phyloP scores from a whole-genome alignment of 2,329 filamentous ascomycete species.

The Cladosporium halotolerans region DNA sequence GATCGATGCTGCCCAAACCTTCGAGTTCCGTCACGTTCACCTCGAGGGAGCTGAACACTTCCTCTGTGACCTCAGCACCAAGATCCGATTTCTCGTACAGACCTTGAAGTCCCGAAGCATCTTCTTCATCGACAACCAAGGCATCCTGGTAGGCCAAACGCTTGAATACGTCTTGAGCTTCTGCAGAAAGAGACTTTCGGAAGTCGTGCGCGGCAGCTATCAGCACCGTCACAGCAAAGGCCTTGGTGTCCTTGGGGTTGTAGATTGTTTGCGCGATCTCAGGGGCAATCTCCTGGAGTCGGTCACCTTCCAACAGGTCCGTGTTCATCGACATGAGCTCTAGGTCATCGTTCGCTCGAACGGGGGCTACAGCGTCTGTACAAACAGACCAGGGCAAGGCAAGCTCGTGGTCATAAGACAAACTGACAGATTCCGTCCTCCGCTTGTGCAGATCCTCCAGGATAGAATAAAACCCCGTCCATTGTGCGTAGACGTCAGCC shows the following conservation, averaged over 20 bases:
- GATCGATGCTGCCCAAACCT: slow-evolving; percentile 45
- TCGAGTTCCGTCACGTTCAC: slow-evolving; percentile 61
- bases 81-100: slow-evolving; percentile 77
- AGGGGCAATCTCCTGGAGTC: slow-evolving; percentile 8
- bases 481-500: slow-evolving; percentile 69
- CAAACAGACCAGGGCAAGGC: slow-evolving; percentile 79
- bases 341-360: slow-evolving; percentile 62
- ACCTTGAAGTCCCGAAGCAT: slow-evolving; percentile 62
- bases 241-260: slow-evolving; percentile 10
- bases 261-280: slow-evolving; percentile 10
- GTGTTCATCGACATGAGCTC: slow-evolving; percentile 70
- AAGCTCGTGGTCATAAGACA: slow-evolving; percentile 64
- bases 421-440: slow-evolving; percentile 71
- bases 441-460: slow-evolving; percentile 80
- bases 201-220: slow-evolving; percentile 21
- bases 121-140: not conserved
- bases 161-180: slow-evolving; percentile 31
- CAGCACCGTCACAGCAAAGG: slow-evolving; percentile 13
- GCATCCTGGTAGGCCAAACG: slow-evolving; percentile 31
- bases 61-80: slow-evolving; percentile 71
- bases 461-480: slow-evolving; percentile 83
- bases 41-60: slow-evolving; percentile 66
- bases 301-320: slow-evolving; percentile 13
- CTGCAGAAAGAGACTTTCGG: slow-evolving; percentile 17
- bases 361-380: slow-evolving; percentile 70